Base-by-base conservation (phyloP, 73 alveolate genomes). In the Halteria grandinella region DNA sequence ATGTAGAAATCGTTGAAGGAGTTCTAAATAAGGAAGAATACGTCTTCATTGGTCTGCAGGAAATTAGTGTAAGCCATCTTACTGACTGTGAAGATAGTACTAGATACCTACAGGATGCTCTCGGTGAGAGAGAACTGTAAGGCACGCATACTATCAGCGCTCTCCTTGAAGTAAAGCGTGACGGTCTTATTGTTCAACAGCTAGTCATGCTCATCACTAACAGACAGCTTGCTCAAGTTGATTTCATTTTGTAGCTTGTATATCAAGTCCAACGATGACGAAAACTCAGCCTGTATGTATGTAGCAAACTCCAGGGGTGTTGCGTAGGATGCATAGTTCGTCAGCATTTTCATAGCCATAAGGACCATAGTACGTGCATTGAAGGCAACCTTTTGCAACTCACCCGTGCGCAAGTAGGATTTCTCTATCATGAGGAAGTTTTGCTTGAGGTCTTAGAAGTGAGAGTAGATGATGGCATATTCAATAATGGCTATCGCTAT, bases 91-190 rank as follows among this genome's bases (percentile, higher is more conserved):
- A 75, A 75, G n/a, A 75, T 75, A 1, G 87, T 45, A 8, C 79
- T 58, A 1, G 77, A 45, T 0, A 75, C 44, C 71, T 75, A 25
- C 11, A 58, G 55, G 15, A 75, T 62, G 10, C 79, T 40, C 31
- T 75, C 87, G 0, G 87, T 75, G 17, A 75, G 47, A n/a, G 87
- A 75, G 39, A 75, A 75, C 55, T 75, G 31, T 4, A 75, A 17
- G 14, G 87, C 54, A 23, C 50, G 55, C n/a, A n/a, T n/a, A 27
- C 54, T 17, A 18, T 21, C 21, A 0, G 28, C 45, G 21, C 50
- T 51, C 51, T 75, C 87, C 32, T 75, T 75, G 47, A 75, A 75
- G 58, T 75, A 58, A 1, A 75, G 52, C 3, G 57, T 58, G 6
- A 75, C 73, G 1, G 87, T 37, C 23, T 75, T 75, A 15, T 39